These are phyloP conservation scores for Chernovozyma aurita DNA, from an alignment of 1,139 yeast genomes.

Conservation along the genomic window DNA sequence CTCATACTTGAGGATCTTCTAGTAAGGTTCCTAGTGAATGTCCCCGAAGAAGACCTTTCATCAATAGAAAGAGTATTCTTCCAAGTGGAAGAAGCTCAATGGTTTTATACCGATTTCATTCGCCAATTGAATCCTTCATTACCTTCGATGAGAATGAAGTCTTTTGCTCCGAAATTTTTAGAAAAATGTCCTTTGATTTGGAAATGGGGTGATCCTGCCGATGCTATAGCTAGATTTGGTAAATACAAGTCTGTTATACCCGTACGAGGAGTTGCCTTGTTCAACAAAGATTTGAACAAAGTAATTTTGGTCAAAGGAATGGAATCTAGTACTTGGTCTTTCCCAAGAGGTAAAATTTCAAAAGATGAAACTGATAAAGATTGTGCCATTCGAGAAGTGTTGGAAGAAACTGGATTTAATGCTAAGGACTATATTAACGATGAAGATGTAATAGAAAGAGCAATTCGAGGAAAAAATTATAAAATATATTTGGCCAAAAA, in stretches of 20 bases:
- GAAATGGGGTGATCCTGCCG: constrained; percentile 79
- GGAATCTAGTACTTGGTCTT: constrained; percentile 86
- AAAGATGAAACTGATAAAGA: constrained; percentile 87
- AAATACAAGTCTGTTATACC: constrained; percentile 88
- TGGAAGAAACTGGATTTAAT: constrained; percentile 95
- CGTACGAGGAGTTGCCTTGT: constrained; percentile 91
- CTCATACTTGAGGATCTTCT: constrained; percentile 81
- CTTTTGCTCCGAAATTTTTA: constrained; percentile 70
- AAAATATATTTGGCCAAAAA: constrained; percentile 75
- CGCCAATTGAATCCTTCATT: constrained; percentile 69
- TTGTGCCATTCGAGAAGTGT: constrained; percentile 92
- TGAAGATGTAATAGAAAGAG: constrained; percentile 75
- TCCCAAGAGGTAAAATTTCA: constrained; percentile 95
- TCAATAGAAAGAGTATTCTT: constrained; percentile 84
- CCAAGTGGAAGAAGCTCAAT: constrained; percentile 96
- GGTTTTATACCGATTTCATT: constrained; percentile 91
- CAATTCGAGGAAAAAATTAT: constrained; percentile 78
- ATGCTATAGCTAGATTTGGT: constrained; percentile 72
- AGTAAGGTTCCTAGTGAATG: constrained; percentile 85
- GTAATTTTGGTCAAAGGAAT: constrained; percentile 81
- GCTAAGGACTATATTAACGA: constrained; percentile 62
- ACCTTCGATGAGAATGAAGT: constrained; percentile 75
- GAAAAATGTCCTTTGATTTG: constrained; percentile 80
- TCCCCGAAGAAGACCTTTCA: constrained; percentile 86
- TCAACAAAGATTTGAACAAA: constrained; percentile 68